Conservation (phyloP, 1,284 basidiomycete species). For the Sanguinoderma infundibulare region DNA sequence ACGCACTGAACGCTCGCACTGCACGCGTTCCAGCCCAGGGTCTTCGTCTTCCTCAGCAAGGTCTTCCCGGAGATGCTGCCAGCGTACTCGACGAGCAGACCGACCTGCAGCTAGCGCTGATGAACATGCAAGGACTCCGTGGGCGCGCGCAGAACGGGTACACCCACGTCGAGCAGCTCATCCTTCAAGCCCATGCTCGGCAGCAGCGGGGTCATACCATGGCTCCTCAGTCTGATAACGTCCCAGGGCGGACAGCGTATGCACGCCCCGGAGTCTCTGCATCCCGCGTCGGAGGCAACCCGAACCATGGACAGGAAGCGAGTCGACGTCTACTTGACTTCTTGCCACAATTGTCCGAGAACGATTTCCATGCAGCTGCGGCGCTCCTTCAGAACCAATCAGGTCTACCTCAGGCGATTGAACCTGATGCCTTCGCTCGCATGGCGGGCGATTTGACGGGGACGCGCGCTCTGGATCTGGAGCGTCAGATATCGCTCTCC, state of each 20-base stretch:
- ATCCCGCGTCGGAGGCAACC: background rate
- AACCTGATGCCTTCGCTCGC: background rate
- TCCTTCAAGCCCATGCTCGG: conserved; percentile 60
- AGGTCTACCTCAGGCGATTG: background rate
- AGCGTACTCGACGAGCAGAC: conserved; percentile 12
- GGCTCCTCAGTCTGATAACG: conserved; percentile 8
- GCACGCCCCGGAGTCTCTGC: background rate
- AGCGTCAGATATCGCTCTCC: conserved; percentile 18
- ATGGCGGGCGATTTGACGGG: background rate
- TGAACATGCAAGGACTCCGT: conserved; percentile 24
- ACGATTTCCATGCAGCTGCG: conserved; percentile 40
- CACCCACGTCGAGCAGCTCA: conserved; percentile 67
- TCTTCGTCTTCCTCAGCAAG: conserved; percentile 16
- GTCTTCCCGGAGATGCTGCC: background rate
- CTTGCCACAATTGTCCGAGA: conserved; percentile 40
- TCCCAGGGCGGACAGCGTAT: background rate
- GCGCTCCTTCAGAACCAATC: conserved; percentile 11
- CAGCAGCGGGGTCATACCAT: conserved; percentile 34
- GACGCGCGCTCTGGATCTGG: conserved; percentile 20
- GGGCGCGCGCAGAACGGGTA: conserved; percentile 50
- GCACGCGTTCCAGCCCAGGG: conserved; percentile 11
- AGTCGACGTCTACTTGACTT: conserved; percentile 29
- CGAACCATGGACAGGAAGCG: background rate
- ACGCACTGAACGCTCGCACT: conserved; percentile 16
- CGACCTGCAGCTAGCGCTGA: conserved; percentile 24